Conservation (phyloP, 1,139 yeast species). For the Kurtzmaniella natalensis region DNA sequence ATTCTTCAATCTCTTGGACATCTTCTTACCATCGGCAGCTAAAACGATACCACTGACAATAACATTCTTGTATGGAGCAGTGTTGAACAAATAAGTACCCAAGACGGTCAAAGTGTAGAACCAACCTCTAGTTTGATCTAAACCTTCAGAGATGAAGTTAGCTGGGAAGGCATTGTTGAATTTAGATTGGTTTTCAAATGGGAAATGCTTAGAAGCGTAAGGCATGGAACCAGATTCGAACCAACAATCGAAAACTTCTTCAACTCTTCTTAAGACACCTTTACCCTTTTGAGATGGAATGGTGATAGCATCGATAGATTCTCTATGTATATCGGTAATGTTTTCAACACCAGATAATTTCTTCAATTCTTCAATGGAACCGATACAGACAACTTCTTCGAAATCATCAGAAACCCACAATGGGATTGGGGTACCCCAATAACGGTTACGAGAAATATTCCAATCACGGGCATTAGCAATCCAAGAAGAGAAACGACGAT, state of each 20-base stretch:
- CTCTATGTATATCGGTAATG: constrained; percentile 92
- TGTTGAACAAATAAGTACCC: constrained; percentile 90
- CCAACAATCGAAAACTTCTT: constrained; percentile 99
- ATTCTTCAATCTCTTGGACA: constrained; percentile 97
- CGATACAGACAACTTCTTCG: constrained; percentile 89
- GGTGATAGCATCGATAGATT: constrained; percentile 81
- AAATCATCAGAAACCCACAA: constrained; percentile 94
- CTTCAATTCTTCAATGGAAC: constrained; percentile 82
- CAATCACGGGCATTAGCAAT: constrained; percentile 98
- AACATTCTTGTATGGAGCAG: constrained; percentile 92
- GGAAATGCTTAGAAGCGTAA: constrained; percentile 93
- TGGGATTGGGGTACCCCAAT: constrained; percentile 99
- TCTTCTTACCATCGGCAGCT: constrained; percentile 98
- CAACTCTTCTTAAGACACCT: constrained; percentile 82
- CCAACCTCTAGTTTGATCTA: constrained; percentile 99
- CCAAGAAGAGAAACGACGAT: constrained; percentile 96
- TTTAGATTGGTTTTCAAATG: constrained; percentile 76
- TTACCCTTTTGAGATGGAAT: constrained; percentile 93
- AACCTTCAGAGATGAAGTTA: constrained; percentile 95
- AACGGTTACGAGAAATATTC: constrained; percentile 96
- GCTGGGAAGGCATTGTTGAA: constrained; percentile 85
- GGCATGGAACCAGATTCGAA: constrained; percentile 99
- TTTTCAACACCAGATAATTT: constrained; percentile 75
- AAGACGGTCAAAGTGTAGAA: constrained; percentile 93
- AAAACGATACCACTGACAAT: constrained; percentile 95